Evolutionary conservation across 768 basidiomycete genomes (phyloP).

Genomic region (Obba rivulosa): DNA sequence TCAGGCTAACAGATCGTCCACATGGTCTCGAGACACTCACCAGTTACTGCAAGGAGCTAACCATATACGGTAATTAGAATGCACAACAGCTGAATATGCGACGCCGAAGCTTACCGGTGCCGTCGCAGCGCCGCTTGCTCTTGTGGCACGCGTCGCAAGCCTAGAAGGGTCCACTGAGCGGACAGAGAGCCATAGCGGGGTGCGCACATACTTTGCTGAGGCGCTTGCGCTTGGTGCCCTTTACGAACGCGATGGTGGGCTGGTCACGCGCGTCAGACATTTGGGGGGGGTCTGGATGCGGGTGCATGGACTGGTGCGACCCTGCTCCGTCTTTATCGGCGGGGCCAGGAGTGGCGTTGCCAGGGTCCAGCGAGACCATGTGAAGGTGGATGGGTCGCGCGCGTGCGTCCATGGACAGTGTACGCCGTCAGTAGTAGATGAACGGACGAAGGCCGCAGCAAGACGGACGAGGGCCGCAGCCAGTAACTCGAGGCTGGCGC

Average conservation of each 20-base stretch:
- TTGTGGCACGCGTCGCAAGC: slow-evolving; percentile 84
- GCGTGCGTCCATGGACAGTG: neutral
- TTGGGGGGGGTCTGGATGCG: neutral
- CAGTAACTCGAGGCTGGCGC: no score
- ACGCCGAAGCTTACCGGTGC: slow-evolving; percentile 50
- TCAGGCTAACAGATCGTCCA: neutral
- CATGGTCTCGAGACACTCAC: slow-evolving; percentile 29
- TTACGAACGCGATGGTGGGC: slow-evolving; percentile 38
- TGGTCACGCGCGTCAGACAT: slow-evolving; percentile 17
- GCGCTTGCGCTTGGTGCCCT: slow-evolving; percentile 48
- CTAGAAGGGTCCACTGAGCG: slow-evolving; percentile 19
- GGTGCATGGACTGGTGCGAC: neutral
- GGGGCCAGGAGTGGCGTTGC: neutral
- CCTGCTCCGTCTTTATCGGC: neutral
- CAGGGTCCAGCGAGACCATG: neutral
- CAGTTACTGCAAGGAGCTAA: slow-evolving; percentile 80
- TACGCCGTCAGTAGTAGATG: neutral
- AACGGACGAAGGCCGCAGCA: no score
- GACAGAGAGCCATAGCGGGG: neutral
- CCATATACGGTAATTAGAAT: no score
- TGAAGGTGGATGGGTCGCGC: neutral
- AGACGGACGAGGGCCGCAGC: no score
- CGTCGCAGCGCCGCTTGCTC: slow-evolving; percentile 80
- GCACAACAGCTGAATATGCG: slow-evolving; percentile 1
- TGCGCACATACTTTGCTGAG: slow-evolving; percentile 39